These are phyloP conservation scores for Pichia thaimueangensis DNA, from an alignment of 805 yeast genomes.

Conservation along the genomic window DNA sequence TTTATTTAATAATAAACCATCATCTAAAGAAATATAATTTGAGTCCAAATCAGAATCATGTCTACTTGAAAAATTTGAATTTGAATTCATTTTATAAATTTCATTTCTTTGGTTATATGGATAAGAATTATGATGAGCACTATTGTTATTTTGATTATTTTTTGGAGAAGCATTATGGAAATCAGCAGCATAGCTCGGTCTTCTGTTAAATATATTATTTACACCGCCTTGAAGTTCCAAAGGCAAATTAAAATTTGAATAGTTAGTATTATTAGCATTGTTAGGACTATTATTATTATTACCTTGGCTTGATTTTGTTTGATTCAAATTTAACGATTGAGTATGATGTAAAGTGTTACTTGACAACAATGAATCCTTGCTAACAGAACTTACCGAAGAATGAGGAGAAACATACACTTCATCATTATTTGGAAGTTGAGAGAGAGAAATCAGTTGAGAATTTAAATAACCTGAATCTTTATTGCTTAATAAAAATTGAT, in stretches of 20 bases:
- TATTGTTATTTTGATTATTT: neutral
- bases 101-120: constrained; percentile 5
- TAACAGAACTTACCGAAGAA: constrained; percentile 27
- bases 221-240: constrained; percentile 59
- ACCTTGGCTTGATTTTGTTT: neutral
- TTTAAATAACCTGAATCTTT: constrained; percentile 17
- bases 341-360: constrained; percentile 9
- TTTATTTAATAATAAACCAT: constrained; percentile 53
- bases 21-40: constrained; percentile 39
- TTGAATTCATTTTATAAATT: constrained; percentile 6
- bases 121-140: neutral
- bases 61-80: neutral
- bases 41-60: constrained; percentile 14
- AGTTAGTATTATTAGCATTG: too few relatives aligned
- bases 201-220: constrained; percentile 54
- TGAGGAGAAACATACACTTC: constrained; percentile 24
- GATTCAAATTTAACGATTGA: constrained; percentile 2
- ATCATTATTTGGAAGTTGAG: constrained; percentile 7
- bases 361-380: constrained; percentile 23
- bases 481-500: neutral
- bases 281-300: too few relatives aligned
- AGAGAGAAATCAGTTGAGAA: constrained; percentile 8
- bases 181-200: constrained; percentile 74
- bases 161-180: constrained; percentile 32
- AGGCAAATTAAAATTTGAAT: constrained; percentile 44